These are phyloP conservation scores for Fusarium staphyleae DNA, from an alignment of 2,329 filamentous ascomycete genomes.

Conservation along the genomic window DNA sequence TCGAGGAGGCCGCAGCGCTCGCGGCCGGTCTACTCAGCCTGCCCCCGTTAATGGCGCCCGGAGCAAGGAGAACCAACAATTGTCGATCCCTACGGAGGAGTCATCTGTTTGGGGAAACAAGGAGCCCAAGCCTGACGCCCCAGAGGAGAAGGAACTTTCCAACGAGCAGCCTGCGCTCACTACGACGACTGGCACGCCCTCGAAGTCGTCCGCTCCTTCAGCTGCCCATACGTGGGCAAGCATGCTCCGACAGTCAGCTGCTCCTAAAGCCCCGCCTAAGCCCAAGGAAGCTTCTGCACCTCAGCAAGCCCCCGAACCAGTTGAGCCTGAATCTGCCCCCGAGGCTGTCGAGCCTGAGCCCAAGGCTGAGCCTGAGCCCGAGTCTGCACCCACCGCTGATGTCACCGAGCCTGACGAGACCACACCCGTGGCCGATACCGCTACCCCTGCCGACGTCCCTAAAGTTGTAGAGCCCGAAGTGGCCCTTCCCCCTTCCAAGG, in stretches of 20 bases:
- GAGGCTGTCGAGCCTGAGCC: slow-evolving; percentile 47
- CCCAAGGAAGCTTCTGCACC: slow-evolving; percentile 57
- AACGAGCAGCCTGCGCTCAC: slow-evolving; percentile 44
- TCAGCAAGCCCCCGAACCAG: slow-evolving; percentile 48
- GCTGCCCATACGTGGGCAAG: slow-evolving; percentile 78
- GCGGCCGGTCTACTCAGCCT: slow-evolving; percentile 66
- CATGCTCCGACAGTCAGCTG: slow-evolving; percentile 70
- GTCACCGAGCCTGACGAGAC: slow-evolving; percentile 34
- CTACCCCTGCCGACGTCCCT: slow-evolving; percentile 33
- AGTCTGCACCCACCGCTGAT: slow-evolving; percentile 46
- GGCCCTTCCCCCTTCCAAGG: slow-evolving; percentile 73
- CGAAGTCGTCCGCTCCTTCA: slow-evolving; percentile 50
- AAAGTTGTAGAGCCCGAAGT: slow-evolving; percentile 46
- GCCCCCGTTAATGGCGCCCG: slow-evolving; percentile 68
- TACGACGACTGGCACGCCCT: slow-evolving; percentile 47
- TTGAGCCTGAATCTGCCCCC: slow-evolving; percentile 48
- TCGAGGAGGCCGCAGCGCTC: slow-evolving; percentile 66
- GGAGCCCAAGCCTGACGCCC: slow-evolving; percentile 45
- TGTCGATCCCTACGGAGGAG: slow-evolving; percentile 74
- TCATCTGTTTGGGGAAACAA: slow-evolving; percentile 60
- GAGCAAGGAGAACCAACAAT: slow-evolving; percentile 60
- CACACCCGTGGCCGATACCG: slow-evolving; percentile 46
- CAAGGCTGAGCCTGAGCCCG: slow-evolving; percentile 42
- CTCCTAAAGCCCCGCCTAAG: slow-evolving; percentile 65
- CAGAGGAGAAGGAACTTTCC: slow-evolving; percentile 46